Conservation (phyloP, 768 basidiomycete genomes). For the Boletus fagicola region DNA sequence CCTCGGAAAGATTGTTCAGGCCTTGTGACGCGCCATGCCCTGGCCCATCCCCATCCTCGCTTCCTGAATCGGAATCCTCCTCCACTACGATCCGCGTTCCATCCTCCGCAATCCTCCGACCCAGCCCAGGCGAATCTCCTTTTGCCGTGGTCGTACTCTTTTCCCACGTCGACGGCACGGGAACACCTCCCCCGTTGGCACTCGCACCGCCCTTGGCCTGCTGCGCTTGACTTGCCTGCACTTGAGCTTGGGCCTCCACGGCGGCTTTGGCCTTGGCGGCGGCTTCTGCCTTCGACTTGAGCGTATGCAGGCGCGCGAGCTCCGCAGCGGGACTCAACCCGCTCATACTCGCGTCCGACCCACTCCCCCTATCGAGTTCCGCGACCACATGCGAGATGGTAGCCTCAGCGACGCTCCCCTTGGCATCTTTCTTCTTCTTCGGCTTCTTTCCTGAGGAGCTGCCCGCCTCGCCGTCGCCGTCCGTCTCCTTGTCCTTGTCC, state of each 20-base stretch:
- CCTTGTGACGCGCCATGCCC: constrained; percentile 35
- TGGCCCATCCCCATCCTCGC: constrained; percentile 47
- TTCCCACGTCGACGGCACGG: constrained; percentile 72
- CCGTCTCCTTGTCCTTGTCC: constrained; percentile 35
- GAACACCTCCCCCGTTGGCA: constrained; percentile 32
- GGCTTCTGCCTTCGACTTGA: constrained; percentile 70
- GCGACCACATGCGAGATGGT: constrained; percentile 80
- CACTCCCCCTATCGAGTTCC: constrained; percentile 67
- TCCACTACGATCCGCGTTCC: constrained; percentile 65
- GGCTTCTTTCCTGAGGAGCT: constrained; percentile 43
- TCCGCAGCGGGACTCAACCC: constrained; percentile 90
- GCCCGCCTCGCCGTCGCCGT: constrained; percentile 35
- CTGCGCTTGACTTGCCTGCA: constrained; percentile 25
- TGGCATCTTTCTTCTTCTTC: constrained; percentile 53
- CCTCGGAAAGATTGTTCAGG: constrained; percentile 51
- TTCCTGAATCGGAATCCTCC: constrained; percentile 64
- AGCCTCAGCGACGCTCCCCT: constrained; percentile 64
- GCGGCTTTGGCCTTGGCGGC: constrained; percentile 41
- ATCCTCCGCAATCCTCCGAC: constrained; percentile 56
- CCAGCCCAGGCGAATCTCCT: constrained; percentile 44
- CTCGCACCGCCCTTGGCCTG: constrained; percentile 21
- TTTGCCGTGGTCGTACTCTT: constrained; percentile 69
- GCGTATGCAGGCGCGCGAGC: constrained; percentile 86
- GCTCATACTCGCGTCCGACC: constrained; percentile 48
- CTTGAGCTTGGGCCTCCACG: constrained; percentile 27